Conservation (phyloP, 1,139 yeast genomes). For the Torulaspora pretoriensis region DNA sequence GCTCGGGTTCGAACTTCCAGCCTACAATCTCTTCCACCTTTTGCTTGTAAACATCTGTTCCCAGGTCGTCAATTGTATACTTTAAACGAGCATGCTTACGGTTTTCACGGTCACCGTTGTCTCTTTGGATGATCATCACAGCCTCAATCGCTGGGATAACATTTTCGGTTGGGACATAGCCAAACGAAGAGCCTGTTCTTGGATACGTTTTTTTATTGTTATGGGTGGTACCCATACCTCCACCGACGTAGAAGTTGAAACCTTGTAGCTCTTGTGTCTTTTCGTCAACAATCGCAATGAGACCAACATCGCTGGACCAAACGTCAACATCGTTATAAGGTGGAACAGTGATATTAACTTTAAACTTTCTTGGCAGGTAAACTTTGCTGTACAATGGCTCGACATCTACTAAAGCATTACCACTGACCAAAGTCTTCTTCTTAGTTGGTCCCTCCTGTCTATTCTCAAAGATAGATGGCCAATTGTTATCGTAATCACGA, state of each 20-base stretch:
- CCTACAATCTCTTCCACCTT: conserved; percentile 86
- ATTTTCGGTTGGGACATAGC: conserved; percentile 65
- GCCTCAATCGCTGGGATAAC: conserved; percentile 80
- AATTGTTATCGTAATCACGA: conserved; percentile 59
- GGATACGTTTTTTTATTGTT: conserved; percentile 97
- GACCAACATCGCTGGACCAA: conserved; percentile 91
- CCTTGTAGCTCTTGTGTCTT: conserved; percentile 55
- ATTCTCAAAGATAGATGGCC: conserved; percentile 65
- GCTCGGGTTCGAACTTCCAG: conserved; percentile 63
- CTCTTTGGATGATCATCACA: conserved; percentile 92
- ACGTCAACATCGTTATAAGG: conserved; percentile 97
- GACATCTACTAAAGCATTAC: conserved; percentile 76
- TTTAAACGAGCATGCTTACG: conserved; percentile 97
- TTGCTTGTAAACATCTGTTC: conserved; percentile 71
- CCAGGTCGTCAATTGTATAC: conserved; percentile 91
- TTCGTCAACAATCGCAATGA: conserved; percentile 79
- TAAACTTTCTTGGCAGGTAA: conserved; percentile 93
- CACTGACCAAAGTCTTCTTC: conserved; percentile 77
- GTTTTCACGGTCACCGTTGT: conserved; percentile 89
- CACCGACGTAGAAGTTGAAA: conserved; percentile 88
- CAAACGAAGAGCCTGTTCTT: conserved; percentile 84
- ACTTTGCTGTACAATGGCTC: conserved; percentile 88
- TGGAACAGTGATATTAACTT: conserved; percentile 91
- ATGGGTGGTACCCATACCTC: conserved; percentile 99
- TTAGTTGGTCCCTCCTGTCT: conserved; percentile 77